A percentile compares a stretch with the other conserved stretches of the same genome.
Evolutionary conservation across 108 stramenopile species (phyloP).

Genomic region (Hondaea fermentalgiana): DNA sequence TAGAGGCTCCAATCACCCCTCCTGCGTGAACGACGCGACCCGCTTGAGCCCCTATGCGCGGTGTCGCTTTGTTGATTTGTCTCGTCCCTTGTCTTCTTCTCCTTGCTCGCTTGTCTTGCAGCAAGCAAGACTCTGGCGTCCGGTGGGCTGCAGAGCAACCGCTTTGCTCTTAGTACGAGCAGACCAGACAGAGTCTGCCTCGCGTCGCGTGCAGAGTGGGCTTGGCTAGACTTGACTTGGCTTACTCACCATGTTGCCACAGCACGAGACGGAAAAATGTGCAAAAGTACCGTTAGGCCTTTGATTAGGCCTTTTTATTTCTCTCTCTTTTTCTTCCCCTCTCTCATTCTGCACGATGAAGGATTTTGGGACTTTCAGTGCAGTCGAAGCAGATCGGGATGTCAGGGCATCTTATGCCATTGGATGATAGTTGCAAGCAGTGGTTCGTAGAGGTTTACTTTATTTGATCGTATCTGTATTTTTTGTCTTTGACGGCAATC

Average conservation of each 20-base stretch:
- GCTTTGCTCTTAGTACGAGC: too few relatives aligned
- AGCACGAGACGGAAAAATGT: background rate
- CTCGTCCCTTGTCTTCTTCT: too few relatives aligned
- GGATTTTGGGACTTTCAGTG: background rate
- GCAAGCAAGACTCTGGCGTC: too few relatives aligned
- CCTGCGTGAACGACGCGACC: too few relatives aligned
- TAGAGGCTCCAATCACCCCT: too few relatives aligned
- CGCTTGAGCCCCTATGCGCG: too few relatives aligned
- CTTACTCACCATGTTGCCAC: background rate
- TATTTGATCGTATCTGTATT: background rate
- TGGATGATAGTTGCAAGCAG: background rate
- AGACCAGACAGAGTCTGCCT: too few relatives aligned
- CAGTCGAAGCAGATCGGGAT: background rate
- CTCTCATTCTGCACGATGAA: background rate
- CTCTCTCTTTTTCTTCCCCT: background rate
- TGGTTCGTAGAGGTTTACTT: background rate
- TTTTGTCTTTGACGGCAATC: background rate
- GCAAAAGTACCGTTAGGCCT: background rate
- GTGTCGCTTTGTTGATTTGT: too few relatives aligned
- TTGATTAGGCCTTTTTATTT: background rate
- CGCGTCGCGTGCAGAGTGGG: too few relatives aligned
- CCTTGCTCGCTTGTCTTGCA: too few relatives aligned
- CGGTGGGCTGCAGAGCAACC: too few relatives aligned
- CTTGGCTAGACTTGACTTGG: background rate
- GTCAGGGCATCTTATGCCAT: too few relatives aligned